A percentile compares a stretch with the other conserved stretches of the same genome.
phyloP scores from a whole-genome alignment of 2,329 filamentous ascomycete species.

The Sclerotinia spermophila region DNA sequence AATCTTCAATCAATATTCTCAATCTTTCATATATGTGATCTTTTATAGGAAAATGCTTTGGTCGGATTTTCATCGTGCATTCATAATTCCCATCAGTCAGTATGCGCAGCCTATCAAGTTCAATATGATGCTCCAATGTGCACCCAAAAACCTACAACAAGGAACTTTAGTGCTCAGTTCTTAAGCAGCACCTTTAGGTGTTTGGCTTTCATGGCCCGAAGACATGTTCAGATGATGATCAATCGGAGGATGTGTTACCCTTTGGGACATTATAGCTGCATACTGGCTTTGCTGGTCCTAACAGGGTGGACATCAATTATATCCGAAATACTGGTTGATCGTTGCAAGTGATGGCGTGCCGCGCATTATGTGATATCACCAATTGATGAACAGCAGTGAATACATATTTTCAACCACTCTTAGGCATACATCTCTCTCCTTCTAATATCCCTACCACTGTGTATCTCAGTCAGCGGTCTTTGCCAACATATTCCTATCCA shows the following conservation, averaged over 20 bases:
- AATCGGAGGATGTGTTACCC: neutral
- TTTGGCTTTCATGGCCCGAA: neutral
- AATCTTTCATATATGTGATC: neutral
- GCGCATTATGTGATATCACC: neutral
- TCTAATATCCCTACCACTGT: neutral
- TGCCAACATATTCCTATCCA: neutral
- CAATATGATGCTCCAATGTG: neutral
- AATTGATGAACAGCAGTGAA: neutral
- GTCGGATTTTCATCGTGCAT: neutral
- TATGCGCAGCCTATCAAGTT: neutral
- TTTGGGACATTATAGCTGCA: no score
- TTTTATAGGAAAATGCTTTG: neutral
- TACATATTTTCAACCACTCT: neutral
- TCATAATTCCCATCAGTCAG: neutral
- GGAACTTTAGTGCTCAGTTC: neutral
- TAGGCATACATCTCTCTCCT: neutral
- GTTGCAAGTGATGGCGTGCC: neutral
- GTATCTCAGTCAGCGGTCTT: neutral
- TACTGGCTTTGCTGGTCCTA: no score
- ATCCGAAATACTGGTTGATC: neutral
- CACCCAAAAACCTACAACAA: neutral
- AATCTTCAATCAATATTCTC: neutral
- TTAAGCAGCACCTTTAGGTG: neutral
- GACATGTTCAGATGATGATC: neutral
- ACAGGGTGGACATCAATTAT: neutral